A percentile compares a stretch with the other conserved stretches of the same genome.
These are phyloP conservation scores for Lenwebbia sp. DNA, from an alignment of 345 rosid species.

Conservation along the genomic window DNA sequence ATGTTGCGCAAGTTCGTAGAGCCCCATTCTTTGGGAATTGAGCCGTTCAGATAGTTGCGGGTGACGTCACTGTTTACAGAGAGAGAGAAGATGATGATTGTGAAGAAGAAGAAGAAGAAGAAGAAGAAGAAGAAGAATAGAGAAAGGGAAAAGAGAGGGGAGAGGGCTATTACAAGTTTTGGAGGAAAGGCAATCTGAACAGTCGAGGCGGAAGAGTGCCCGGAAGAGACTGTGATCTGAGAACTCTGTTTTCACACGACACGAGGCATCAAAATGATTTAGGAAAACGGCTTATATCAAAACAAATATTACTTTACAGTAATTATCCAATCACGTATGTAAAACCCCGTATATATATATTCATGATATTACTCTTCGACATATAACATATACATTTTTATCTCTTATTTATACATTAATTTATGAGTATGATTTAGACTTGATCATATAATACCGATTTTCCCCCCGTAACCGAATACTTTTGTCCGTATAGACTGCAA, in stretches of 20 bases:
- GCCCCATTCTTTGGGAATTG: neutral
- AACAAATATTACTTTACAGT: no score
- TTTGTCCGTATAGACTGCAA: no score
- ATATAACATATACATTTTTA: no score
- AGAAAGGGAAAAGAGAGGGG: neutral
- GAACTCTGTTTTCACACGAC: neutral
- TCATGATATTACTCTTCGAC: no score
- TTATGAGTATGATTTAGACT: no score
- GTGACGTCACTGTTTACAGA: neutral
- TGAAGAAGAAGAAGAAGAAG: neutral
- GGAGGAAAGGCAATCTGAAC: neutral
- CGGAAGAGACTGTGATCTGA: rapidly evolving
- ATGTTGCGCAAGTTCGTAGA: neutral
- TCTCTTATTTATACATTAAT: no score
- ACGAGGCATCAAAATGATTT: no score
- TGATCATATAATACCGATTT: no score
- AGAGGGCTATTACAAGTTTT: neutral
- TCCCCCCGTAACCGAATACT: no score
- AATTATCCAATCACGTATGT: no score
- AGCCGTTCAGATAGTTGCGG: neutral
- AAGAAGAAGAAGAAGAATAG: neutral
- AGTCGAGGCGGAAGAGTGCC: neutral
- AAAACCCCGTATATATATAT: no score
- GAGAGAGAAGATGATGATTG: neutral
- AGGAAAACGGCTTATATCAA: no score